phyloP scores from a whole-genome alignment of 208 protist species.

The Leishmania turanica region DNA sequence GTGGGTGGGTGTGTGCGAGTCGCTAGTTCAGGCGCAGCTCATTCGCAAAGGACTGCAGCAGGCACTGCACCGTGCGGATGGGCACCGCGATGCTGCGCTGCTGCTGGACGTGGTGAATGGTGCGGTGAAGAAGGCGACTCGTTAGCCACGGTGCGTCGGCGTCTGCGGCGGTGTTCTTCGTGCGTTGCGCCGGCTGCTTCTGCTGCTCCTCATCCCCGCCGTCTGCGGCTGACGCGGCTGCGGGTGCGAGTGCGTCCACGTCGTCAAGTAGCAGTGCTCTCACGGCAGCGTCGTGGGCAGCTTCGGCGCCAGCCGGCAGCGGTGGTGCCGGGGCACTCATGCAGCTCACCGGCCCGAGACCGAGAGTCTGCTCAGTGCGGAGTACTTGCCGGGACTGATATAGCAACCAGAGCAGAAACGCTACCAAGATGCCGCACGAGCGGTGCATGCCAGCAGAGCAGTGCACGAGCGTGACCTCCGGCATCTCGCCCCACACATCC shows the following conservation, averaged over 20 bases:
- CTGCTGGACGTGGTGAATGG: conserved; percentile 49
- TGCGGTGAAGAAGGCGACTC: conserved; percentile 29
- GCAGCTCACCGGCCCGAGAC: background rate
- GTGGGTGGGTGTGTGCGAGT: background rate
- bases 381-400: conserved; percentile 36
- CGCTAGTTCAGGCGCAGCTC: conserved; percentile 37
- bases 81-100: conserved; percentile 60
- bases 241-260: background rate
- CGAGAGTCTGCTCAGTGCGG: conserved; percentile 1
- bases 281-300: background rate
- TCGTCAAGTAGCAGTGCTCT: background rate
- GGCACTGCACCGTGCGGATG: conserved; percentile 51
- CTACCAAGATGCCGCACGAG: conserved; percentile 67
- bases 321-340: background rate
- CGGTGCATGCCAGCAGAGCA: conserved; percentile 89
- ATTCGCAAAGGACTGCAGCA: conserved; percentile 52
- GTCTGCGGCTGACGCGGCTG: background rate
- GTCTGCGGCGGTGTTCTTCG: background rate
- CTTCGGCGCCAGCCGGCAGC: background rate
- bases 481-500: background rate
- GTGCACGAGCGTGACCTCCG: conserved; percentile 52
- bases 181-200: background rate
- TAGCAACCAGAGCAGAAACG: conserved; percentile 70
- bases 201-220: background rate
- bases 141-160: conserved; percentile 8